Evolutionary conservation across 371 early-diverging fungal species (phyloP), one percentile per base, ranked within the genome.

Genomic region (Entomophthora muscae): DNA sequence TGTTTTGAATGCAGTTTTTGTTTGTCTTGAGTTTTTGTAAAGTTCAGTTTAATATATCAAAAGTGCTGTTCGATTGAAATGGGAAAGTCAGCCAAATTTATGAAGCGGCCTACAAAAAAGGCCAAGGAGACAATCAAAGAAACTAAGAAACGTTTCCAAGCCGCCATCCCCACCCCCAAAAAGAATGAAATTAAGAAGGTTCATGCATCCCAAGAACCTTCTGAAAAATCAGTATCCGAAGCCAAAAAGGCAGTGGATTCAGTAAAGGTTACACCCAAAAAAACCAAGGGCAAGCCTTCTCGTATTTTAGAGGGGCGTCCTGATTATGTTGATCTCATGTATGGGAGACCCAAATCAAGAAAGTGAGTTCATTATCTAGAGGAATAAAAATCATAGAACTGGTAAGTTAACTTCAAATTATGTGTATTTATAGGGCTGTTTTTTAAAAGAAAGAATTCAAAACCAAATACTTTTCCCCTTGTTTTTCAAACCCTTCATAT

Each of bases 261-360:
- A 13, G 22, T 24, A 24, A 55, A 55, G n/a, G 56, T 55, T 27
- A 10, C 12, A n/a, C 12, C 12, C n/a, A 51, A 51, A n/a, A 55
- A 55, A 27, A 26, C 22, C 7, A 55, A 17, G 10, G 56, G 56
- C 3, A 55, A 55, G 28, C 42, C 42, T 10, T 17, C 42, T 42
- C 42, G 42, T 42, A 55, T 55, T 24, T 55, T 55, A 55, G 56
- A 55, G n/a, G 56, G 56, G 28, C 22, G 56, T 24, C 56, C 31
- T 17, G 61, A 61, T 30, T 61, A 61, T 26, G 61, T 61, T 33
- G 61, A 61, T 33, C 30, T 61, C 10, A 61, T 61, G 61, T 61
- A 33, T 61, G 61, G 61, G 23, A 30, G 61, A 17, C 31, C 61
- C n/a, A 61, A 61, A 30, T 30, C 61, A 32, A 61, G 31, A 30